Conservation (phyloP, 176 grass and related monocot species). For the Panicum miliaceum region DNA sequence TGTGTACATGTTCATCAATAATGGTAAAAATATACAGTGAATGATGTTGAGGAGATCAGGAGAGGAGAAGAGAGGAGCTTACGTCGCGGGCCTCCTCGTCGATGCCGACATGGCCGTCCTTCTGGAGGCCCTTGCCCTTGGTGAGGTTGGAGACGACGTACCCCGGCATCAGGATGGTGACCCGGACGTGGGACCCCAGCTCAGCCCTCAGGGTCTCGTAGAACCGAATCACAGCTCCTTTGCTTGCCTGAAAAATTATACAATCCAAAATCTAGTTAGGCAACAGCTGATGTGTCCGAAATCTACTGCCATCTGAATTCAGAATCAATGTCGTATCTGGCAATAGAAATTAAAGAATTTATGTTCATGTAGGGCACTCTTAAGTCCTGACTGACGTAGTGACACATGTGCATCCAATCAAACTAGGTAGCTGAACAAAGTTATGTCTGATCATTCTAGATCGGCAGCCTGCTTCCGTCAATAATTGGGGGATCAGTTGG, state of each 20-base stretch:
- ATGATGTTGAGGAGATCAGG: neutral
- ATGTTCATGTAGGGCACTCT: neutral
- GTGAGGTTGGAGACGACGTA: conserved; percentile 87
- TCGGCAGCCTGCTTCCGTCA: neutral
- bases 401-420: neutral
- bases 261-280: neutral
- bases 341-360: neutral
- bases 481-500: neutral
- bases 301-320: neutral
- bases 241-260: conserved; percentile 60
- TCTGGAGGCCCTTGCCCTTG: conserved; percentile 78
- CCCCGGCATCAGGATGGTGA: conserved; percentile 76
- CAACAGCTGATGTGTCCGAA: neutral
- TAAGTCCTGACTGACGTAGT: neutral
- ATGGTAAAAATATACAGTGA: neutral
- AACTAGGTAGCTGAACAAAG: neutral
- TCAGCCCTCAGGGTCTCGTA: conserved; percentile 76
- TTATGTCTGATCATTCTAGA: neutral
- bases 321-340: neutral
- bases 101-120: conserved; percentile 67
- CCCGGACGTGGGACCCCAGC: conserved; percentile 61
- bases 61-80: neutral
- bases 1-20: neutral
- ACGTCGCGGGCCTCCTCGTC: conserved; percentile 72
- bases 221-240: conserved; percentile 72